Percentiles rank a stretch among this genome's conserved stretches.
phyloP scores from a whole-genome alignment of 345 rosid species.

The Iberis pinnata region DNA sequence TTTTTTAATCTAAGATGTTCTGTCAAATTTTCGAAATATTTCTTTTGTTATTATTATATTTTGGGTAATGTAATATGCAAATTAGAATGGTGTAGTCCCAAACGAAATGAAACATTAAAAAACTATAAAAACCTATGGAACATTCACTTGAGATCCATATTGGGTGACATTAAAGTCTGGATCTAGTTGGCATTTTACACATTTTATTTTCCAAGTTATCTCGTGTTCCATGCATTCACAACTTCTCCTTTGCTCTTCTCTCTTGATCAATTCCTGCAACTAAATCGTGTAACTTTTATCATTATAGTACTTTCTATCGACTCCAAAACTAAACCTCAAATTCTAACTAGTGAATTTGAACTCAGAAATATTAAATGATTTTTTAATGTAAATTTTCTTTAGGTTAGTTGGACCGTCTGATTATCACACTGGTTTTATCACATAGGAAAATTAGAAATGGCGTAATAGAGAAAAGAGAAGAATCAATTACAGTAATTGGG shows the following conservation, averaged over 20 bases:
- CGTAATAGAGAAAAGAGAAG: not conserved
- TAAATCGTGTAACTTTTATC: not conserved
- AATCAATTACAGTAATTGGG: conserved; percentile 8
- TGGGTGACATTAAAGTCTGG: conserved; percentile 3
- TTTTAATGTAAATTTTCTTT: too few relatives aligned
- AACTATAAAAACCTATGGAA: conserved; percentile 1
- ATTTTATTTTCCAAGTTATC: conserved; percentile 24
- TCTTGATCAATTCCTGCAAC: not conserved
- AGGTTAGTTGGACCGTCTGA: too few relatives aligned
- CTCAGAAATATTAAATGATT: too few relatives aligned
- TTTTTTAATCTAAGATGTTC: too few relatives aligned
- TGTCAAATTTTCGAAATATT: too few relatives aligned
- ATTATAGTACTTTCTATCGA: too few relatives aligned
- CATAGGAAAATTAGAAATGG: not conserved
- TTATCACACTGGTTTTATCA: not conserved
- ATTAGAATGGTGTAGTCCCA: too few relatives aligned
- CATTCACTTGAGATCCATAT: conserved; percentile 7
- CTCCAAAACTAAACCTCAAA: too few relatives aligned
- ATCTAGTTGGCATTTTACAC: conserved; percentile 16
- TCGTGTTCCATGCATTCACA: conserved; percentile 26
- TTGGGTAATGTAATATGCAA: too few relatives aligned
- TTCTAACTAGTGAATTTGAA: too few relatives aligned
- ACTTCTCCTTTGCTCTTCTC: not conserved
- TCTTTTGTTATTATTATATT: too few relatives aligned
- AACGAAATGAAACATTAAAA: too few relatives aligned